Evolutionary conservation across 2,329 filamentous ascomycete species (phyloP).

Genomic region (Aspergillus japonicus): DNA sequence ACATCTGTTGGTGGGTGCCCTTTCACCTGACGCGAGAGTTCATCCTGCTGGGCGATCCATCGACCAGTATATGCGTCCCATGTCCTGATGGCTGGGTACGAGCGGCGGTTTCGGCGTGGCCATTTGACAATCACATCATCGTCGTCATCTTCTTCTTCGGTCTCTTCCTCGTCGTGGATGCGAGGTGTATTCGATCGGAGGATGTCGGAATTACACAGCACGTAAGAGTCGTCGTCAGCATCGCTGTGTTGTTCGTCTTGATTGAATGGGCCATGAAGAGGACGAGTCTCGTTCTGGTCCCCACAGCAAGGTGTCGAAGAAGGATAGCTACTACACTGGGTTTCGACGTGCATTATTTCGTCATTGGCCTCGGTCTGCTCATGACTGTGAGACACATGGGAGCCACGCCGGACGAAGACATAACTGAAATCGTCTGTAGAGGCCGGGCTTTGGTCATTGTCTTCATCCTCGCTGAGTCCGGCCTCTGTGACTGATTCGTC

Average conservation of each 20-base stretch:
- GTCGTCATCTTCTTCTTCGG: not conserved
- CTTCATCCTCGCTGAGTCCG: not conserved
- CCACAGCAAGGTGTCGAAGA: not conserved
- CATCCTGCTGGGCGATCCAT: not conserved
- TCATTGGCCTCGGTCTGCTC: not conserved
- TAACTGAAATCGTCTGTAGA: not conserved
- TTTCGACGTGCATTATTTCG: not conserved
- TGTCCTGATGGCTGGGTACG: not conserved
- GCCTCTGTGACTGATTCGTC: slow-evolving; percentile 1
- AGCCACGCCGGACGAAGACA: not conserved
- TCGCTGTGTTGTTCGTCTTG: not conserved
- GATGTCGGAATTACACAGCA: not conserved
- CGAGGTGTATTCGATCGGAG: not conserved
- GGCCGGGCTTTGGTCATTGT: not conserved
- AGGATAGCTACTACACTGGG: not conserved
- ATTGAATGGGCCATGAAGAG: not conserved
- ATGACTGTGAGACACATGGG: not conserved
- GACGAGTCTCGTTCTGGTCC: not conserved
- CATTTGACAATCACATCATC: not conserved
- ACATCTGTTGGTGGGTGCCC: not conserved
- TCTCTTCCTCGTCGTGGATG: not conserved
- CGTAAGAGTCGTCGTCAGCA: not conserved
- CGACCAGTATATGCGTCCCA: not conserved
- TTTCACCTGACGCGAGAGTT: not conserved
- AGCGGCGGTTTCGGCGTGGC: not conserved